phyloP scores from a whole-genome alignment of 2,329 filamentous ascomycete genomes.

The Sporothrix humicola region DNA sequence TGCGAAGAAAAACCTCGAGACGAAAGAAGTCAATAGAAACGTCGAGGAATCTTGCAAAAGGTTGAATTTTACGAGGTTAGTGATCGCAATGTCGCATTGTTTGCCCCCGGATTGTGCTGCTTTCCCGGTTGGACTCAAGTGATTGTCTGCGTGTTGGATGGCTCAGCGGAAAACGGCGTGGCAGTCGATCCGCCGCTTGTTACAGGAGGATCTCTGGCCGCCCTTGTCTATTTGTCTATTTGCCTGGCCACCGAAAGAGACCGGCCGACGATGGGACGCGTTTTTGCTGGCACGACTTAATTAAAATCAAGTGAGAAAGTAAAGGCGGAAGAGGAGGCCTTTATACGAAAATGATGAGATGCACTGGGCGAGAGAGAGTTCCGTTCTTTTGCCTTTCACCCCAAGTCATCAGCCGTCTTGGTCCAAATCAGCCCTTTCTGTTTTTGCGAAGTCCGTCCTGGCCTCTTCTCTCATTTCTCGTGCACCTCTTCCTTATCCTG shows the following conservation, averaged over 20 bases:
- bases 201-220: neutral
- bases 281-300: constrained; percentile 16
- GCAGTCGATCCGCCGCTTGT: neutral
- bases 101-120: no score
- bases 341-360: neutral
- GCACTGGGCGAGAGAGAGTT: neutral
- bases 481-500: neutral
- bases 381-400: neutral
- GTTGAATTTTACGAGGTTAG: neutral
- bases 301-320: constrained; percentile 2
- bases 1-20: neutral
- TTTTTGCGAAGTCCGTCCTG: neutral
- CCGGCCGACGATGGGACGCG: neutral
- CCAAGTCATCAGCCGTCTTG: neutral
- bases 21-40: neutral
- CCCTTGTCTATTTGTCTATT: neutral
- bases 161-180: neutral
- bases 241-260: constrained; percentile 12
- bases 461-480: neutral
- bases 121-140: neutral
- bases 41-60: neutral
- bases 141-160: neutral
- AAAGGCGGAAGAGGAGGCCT: neutral
- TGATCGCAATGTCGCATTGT: no score
- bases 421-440: neutral